Percentiles rank a stretch among this genome's conserved stretches.
These are phyloP conservation scores for Diaporthe destruens DNA, from an alignment of 2,329 filamentous ascomycete species.

Conservation along the genomic window DNA sequence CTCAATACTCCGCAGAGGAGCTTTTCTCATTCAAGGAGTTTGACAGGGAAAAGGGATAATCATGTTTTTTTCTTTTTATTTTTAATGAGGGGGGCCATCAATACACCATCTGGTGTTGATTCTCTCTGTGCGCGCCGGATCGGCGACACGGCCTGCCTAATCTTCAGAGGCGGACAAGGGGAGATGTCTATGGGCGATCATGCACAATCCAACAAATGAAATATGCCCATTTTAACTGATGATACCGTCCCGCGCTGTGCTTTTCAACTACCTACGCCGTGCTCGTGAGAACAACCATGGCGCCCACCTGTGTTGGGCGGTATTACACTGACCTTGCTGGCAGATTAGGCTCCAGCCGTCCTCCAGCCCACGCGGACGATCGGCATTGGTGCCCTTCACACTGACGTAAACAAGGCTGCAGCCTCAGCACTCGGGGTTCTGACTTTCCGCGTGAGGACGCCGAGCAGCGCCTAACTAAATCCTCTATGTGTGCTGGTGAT, in stretches of 20 bases:
- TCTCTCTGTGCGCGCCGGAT: not conserved
- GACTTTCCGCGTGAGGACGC: not conserved
- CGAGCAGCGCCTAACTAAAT: not conserved
- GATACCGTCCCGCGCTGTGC: not conserved
- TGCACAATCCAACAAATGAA: constrained; percentile 16
- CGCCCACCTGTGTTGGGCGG: not conserved
- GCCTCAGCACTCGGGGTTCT: not conserved
- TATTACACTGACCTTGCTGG: not conserved
- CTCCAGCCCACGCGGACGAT: not conserved
- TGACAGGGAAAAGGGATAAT: constrained; percentile 38
- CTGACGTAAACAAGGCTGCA: constrained; percentile 14
- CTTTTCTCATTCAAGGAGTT: constrained; percentile 30
- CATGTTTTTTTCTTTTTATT: constrained; percentile 23
- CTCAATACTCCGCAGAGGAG: constrained; percentile 28
- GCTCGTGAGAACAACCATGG: not conserved
- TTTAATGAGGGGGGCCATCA: not conserved
- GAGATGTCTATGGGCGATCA: constrained; percentile 9
- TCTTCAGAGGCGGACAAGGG: constrained; percentile 25
- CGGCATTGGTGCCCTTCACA: constrained; percentile 6
- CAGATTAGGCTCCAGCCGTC: constrained; percentile 1
- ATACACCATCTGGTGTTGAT: constrained; percentile 11
- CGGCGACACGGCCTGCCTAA: constrained; percentile 30
- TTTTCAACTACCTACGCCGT: not conserved
- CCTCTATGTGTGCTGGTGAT: not conserved
- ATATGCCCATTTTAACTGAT: constrained; percentile 12